A percentile compares a stretch with the other conserved stretches of the same genome.
These are phyloP conservation scores for Metschnikowia matae DNA, from an alignment of 805 yeast species.

Conservation along the genomic window DNA sequence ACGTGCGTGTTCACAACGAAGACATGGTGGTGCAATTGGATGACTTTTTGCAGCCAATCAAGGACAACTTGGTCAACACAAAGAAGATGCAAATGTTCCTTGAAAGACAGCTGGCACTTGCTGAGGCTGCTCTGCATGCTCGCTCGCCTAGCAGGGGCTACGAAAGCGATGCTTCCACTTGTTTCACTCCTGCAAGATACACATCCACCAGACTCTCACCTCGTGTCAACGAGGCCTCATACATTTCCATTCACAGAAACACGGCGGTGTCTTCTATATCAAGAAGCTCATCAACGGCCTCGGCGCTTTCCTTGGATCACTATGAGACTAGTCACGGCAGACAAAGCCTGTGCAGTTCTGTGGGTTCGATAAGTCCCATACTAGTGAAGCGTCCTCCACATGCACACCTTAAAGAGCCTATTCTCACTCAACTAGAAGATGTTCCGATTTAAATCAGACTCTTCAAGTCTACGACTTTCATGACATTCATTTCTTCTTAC, in stretches of 20 bases:
- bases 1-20: slow-evolving; percentile 45
- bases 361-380: slow-evolving; percentile 16
- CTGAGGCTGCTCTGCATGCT: slow-evolving; percentile 6
- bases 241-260: not conserved
- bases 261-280: slow-evolving; percentile 10
- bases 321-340: slow-evolving; percentile 18
- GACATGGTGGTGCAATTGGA: slow-evolving; percentile 42
- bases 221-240: not conserved
- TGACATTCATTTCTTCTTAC: slow-evolving; percentile 1
- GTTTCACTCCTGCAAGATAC: not conserved
- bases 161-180: not conserved
- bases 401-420: not conserved
- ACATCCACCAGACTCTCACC: slow-evolving; percentile 5
- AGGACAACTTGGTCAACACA: slow-evolving; percentile 31
- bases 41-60: slow-evolving; percentile 51
- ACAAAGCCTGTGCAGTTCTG: slow-evolving; percentile 21
- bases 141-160: not conserved
- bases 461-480: not conserved
- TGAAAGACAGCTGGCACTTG: slow-evolving; percentile 23
- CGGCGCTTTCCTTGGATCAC: slow-evolving; percentile 15
- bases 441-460: not conserved
- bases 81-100: slow-evolving; percentile 32
- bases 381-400: not conserved
- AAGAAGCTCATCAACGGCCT: slow-evolving; percentile 15
- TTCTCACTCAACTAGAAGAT: not conserved